Conservation (phyloP, 306 rosid genomes). For the cucumber (Cucumis sativus) region Cucumber_9930_V3 NC_026655.2:1333501-1334000, state of each 20-base stretch:
- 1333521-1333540: neutral
- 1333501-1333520: neutral
- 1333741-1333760: neutral
- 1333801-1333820: constrained; percentile 5
- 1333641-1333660: neutral
- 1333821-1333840: constrained; percentile 3
- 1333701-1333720: neutral
- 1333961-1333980: constrained; percentile 25
- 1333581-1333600: neutral
- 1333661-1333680: neutral
- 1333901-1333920: neutral
- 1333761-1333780: constrained; percentile 3
- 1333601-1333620: neutral
- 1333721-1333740: neutral
- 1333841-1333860: neutral
- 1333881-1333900: constrained; percentile 2
- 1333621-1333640: neutral
- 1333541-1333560: neutral
- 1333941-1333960: constrained; percentile 24
- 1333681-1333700: neutral
- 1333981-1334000: neutral
- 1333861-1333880: neutral
- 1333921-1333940: constrained; percentile 1
- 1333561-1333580: neutral
- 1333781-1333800: neutral